Evolutionary conservation across 768 basidiomycete genomes (phyloP), one percentile per base, ranked within the genome.

Genomic region (Tylopilus plumbeoviolaceoides): DNA sequence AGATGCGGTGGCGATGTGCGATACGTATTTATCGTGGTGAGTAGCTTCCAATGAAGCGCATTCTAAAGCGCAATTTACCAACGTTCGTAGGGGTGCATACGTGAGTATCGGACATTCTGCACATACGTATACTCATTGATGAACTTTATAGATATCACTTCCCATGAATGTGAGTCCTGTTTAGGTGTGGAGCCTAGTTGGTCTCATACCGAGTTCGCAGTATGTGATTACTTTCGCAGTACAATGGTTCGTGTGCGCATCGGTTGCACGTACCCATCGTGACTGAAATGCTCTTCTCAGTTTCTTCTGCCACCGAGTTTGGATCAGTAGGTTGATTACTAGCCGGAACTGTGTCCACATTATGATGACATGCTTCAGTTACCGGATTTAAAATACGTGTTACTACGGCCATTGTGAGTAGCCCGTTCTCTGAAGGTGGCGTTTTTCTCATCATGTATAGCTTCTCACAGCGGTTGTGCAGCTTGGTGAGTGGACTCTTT

Each of bases 291-390:
- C 20, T 3, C 4, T 35, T 8, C 17, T 14, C 25, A 61, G 59
- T 23, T 61, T 61, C 35, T 61, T 54, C 30, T 60, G 44, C 12
- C 55, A 60, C 25, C 54, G 55, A 25, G 49, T 61, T n/a, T 60
- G 59, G 59, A 59, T 60, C 42, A 59, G 59, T 59, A 15, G 1
- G 59, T 38, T 1, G 11, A 20, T 36, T 25, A 30, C 12, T 49
- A 6, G 1, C 1, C 3, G 21, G 3, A 17, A 23, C 3, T 15
- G 11, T 30, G 23, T 3, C 23, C 23, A 23, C 23, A 23, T 23
- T 23, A n/a, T n/a, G n/a, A n/a, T 23, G 23, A 23, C 5, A 12
- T 11, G 7, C 2, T n/a, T 15, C 8, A 59, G 59, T 59, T 31
- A 55, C 53, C 18, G 25, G 41, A 3, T 7, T 39, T 10, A 39